A percentile compares a stretch with the other conserved stretches of the same genome.
Evolutionary conservation across 129 eudicot species (phyloP).

Genomic region (Saussurea involucrata): DNA sequence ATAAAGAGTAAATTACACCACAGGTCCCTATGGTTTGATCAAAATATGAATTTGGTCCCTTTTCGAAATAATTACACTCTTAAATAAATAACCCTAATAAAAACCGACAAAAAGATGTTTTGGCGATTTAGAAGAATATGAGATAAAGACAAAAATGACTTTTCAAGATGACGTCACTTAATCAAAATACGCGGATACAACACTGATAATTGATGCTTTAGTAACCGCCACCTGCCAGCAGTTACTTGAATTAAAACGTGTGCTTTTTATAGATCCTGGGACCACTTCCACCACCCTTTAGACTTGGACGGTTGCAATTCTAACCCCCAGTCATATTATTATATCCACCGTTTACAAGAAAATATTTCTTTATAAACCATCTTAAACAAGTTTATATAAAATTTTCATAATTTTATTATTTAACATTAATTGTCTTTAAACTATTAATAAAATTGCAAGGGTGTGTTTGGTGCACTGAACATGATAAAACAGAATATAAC

Average conservation of each 20-base stretch:
- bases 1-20: too few species aligned
- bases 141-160: neutral
- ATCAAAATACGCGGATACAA: neutral
- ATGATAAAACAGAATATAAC: too few species aligned
- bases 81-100: too few species aligned
- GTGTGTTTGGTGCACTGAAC: too few species aligned
- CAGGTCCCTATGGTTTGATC: too few species aligned
- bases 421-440: too few species aligned
- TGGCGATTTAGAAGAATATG: neutral
- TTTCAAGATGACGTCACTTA: neutral
- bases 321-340: neutral
- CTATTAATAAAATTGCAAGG: too few species aligned
- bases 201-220: neutral
- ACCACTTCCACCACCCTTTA: neutral
- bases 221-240: slow-evolving; percentile 6
- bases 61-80: too few species aligned
- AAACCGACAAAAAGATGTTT: neutral
- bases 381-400: neutral
- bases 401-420: too few species aligned
- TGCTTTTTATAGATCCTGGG: neutral
- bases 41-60: too few species aligned
- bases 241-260: neutral
- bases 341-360: neutral
- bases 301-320: slow-evolving; percentile 2
- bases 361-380: neutral